A percentile compares a stretch with the other conserved stretches of the same genome.
phyloP scores from a whole-genome alignment of 345 rosid species.

The Pistacia atlantica region DNA sequence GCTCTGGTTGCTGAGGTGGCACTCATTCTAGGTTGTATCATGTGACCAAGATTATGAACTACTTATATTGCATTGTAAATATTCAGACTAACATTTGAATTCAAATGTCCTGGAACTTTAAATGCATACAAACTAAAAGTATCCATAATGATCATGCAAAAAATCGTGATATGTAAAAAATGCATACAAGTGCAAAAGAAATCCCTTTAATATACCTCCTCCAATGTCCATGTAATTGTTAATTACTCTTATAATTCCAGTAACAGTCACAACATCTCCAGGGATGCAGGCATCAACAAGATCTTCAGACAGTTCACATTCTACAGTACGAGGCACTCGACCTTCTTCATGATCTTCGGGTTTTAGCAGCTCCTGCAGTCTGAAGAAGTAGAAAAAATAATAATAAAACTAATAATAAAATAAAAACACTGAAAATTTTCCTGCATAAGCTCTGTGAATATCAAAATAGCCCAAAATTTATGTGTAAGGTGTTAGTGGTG shows the following conservation, averaged over 20 bases:
- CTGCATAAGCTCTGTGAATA: neutral
- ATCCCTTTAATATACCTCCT: constrained; percentile 62
- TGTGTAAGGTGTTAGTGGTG: neutral
- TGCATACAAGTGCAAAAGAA: neutral
- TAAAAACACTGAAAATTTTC: neutral
- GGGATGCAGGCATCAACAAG: constrained; percentile 91
- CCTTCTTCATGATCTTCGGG: constrained; percentile 96
- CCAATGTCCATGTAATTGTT: constrained; percentile 93
- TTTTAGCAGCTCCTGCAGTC: constrained; percentile 79
- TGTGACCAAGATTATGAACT: neutral
- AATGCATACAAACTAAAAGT: neutral
- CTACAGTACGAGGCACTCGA: constrained; percentile 95
- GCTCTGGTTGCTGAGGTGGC: neutral
- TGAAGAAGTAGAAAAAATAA: constrained; percentile 28
- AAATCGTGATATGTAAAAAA: neutral
- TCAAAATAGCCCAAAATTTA: neutral
- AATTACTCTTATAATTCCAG: constrained; percentile 86
- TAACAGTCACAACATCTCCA: constrained; percentile 97
- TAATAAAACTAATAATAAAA: neutral
- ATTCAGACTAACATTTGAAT: neutral
- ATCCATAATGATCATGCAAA: neutral
- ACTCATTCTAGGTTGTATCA: neutral
- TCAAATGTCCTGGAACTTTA: neutral
- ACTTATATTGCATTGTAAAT: neutral
- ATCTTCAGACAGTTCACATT: constrained; percentile 92